Evolutionary conservation across 2,329 filamentous ascomycete genomes (phyloP), one percentile per base, ranked within the genome.

Genomic region (Metarhizium humberi): DNA sequence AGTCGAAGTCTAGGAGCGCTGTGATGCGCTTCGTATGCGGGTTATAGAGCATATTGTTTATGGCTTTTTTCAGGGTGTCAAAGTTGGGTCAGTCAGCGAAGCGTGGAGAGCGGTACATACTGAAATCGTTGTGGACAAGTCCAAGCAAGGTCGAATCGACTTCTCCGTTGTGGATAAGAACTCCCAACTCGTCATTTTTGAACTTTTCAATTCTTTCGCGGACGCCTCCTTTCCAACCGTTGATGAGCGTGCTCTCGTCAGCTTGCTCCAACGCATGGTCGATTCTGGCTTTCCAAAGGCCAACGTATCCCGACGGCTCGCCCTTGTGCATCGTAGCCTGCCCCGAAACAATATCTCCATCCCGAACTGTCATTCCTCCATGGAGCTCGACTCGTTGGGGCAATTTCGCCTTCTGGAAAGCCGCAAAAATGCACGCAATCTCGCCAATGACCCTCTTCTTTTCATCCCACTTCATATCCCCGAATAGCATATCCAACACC

Each of bases 241-340:
- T 60, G 60, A 3, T 57, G 7, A 1, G 64, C n/a, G 11, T 18
- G n/a, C 42, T 45, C 42, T 14, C 42, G 7, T 45, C 42, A 11
- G 42, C 42, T 45, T 45, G 13, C n/a, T 45, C n/a, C 42, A 45
- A 7, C 3, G n/a, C n/a, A 3, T 16, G 13, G 42, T 16, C 42
- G n/a, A 45, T 18, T 16, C n/a, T 45, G 11, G 13, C n/a, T 10
- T 18, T 50, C 61, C 58, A 61, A 18, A 60, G 54, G 1, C 58
- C 60, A 3, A 32, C 51, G 20, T 64, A 60, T 2, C 43, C 47
- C 57, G 59, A 64, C 3, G 63, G 64, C 3, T 57, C 63, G 1
- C 60, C 60, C 2, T 57, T 43, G 1, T 61, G 51, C 0, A 59
- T 52, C 1, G 62, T 52, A 51, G 57, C 57, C 45, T 58, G 32